Percentiles rank a stretch among this genome's conserved stretches.
These are phyloP conservation scores for Suillus alpinus DNA, from an alignment of 768 basidiomycete genomes.

Conservation along the genomic window DNA sequence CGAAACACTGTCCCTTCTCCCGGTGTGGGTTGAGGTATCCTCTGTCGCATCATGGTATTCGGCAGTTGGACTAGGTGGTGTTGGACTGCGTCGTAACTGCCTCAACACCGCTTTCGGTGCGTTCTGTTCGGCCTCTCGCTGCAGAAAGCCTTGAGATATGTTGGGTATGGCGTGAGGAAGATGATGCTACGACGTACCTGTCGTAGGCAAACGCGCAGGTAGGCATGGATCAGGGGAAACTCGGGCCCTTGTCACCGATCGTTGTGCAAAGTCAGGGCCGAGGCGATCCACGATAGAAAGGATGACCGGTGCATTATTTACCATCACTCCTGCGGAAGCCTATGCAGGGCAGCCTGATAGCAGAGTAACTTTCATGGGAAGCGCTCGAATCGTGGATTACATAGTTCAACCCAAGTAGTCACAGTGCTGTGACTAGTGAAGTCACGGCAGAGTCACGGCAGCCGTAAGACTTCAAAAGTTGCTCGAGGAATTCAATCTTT, in stretches of 20 bases:
- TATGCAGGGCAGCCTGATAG: neutral
- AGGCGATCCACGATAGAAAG: constrained; percentile 26
- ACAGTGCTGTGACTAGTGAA: neutral
- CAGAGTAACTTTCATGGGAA: neutral
- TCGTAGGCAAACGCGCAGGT: constrained; percentile 66
- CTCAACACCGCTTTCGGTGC: constrained; percentile 58
- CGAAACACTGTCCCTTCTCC: constrained; percentile 17
- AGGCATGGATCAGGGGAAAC: constrained; percentile 54
- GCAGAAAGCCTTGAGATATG: constrained; percentile 54
- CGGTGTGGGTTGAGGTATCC: constrained; percentile 9
- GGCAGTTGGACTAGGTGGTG: constrained; percentile 30
- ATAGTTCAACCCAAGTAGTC: neutral
- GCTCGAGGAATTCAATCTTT: neutral
- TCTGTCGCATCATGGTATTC: constrained; percentile 20
- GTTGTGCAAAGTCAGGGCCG: constrained; percentile 13
- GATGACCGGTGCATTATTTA: constrained; percentile 50
- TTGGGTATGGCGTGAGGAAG: constrained; percentile 17
- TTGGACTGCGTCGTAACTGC: constrained; percentile 48
- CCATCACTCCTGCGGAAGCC: constrained; percentile 26
- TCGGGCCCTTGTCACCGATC: constrained; percentile 36
- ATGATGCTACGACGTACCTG: constrained; percentile 39
- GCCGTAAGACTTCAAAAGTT: neutral
- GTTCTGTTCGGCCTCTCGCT: constrained; percentile 62
- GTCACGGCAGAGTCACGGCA: neutral
- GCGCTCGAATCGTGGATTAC: neutral